phyloP scores from a whole-genome alignment of 2,329 filamentous ascomycete genomes.

The Talaromyces verruculosus region DNA sequence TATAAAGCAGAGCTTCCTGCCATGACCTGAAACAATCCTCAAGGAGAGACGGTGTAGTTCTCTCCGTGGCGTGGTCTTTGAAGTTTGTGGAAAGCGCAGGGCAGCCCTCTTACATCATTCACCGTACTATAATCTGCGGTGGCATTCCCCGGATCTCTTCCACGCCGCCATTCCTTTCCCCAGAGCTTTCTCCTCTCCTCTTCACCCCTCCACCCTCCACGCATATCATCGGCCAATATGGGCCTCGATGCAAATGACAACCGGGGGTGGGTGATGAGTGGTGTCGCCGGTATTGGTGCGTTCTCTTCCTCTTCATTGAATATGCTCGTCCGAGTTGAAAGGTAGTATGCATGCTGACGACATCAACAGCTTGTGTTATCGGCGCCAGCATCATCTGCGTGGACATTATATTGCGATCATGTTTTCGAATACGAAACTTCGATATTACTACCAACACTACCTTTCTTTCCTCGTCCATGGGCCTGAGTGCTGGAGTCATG shows the following conservation, averaged over 20 bases:
- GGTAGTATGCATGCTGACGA: not conserved
- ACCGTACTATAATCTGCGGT: not conserved
- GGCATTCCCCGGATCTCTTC: too few relatives aligned
- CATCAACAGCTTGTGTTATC: conserved; percentile 54
- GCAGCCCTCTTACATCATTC: conserved; percentile 29
- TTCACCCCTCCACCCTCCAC: not conserved
- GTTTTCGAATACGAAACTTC: conserved; percentile 74
- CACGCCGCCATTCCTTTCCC: not conserved
- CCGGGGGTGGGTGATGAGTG: conserved; percentile 88
- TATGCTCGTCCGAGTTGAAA: not conserved
- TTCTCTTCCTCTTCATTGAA: conserved; percentile 5
- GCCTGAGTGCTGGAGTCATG: conserved; percentile 95
- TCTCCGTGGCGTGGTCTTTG: not conserved
- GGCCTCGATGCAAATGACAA: conserved; percentile 70
- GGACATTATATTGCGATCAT: conserved; percentile 68
- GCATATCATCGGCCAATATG: conserved; percentile 16
- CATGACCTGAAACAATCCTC: not conserved
- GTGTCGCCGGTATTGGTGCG: conserved; percentile 73
- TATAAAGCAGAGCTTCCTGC: not conserved
- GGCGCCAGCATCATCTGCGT: conserved; percentile 85
- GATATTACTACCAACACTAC: conserved; percentile 74
- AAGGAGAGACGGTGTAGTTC: not conserved
- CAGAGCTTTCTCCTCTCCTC: not conserved
- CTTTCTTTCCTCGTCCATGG: conserved; percentile 85
- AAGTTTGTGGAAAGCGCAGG: not conserved